Evolutionary conservation across 306 rosid species (phyloP).

Genomic region (Crotalaria pallida): DNA sequence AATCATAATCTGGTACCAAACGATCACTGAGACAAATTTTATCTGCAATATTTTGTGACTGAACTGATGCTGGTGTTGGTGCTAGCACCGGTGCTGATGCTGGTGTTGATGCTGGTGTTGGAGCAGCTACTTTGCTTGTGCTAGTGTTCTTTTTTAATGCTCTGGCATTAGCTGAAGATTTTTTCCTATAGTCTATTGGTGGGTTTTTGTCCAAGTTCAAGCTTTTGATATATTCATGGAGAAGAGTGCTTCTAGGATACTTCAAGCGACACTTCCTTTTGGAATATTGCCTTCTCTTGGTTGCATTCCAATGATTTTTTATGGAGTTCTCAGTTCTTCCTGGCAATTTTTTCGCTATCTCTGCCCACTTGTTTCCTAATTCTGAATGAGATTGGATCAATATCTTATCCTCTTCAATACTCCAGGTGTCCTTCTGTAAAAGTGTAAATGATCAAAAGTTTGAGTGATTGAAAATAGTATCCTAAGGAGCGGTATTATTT

Average conservation of each 20-base stretch:
- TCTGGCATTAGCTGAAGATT: constrained; percentile 7
- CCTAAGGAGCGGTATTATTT: too few species aligned
- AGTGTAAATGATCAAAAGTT: background rate
- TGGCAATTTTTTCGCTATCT: constrained; percentile 74
- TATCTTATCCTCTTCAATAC: constrained; percentile 68
- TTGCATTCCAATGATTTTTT: constrained; percentile 96
- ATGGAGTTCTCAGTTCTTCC: constrained; percentile 97
- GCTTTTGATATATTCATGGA: constrained; percentile 80
- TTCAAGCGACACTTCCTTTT: constrained; percentile 76
- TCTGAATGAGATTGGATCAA: constrained; percentile 63
- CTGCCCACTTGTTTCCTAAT: constrained; percentile 96
- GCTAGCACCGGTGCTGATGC: too few species aligned
- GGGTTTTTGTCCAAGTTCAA: constrained; percentile 55
- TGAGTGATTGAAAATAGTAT: too few species aligned
- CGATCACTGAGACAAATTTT: constrained; percentile 28
- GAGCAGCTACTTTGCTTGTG: constrained; percentile 5
- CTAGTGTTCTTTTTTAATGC: background rate
- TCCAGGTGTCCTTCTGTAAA: constrained; percentile 81
- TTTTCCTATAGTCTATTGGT: constrained; percentile 34
- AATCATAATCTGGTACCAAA: constrained; percentile 38
- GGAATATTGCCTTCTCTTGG: constrained; percentile 82
- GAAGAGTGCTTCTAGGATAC: constrained; percentile 56
- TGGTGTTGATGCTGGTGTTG: background rate
- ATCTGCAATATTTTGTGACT: background rate
- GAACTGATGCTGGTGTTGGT: background rate